phyloP scores from a whole-genome alignment of 345 rosid genomes.

The Eucalyptus sp. region DNA sequence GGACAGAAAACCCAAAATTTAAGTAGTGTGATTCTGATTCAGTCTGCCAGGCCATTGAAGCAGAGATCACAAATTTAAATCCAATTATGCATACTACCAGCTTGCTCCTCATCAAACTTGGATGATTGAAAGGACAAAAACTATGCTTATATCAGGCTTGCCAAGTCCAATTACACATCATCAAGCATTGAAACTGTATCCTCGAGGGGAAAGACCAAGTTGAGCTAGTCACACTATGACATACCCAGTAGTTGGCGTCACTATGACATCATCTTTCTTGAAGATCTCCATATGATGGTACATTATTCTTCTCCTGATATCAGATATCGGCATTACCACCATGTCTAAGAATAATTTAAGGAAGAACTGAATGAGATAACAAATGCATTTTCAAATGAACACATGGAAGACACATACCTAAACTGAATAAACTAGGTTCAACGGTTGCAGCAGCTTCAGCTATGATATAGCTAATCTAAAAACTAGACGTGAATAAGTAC shows the following conservation, averaged over 20 bases:
- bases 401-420: not conserved
- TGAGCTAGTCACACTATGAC: not conserved
- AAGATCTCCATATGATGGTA: conserved; percentile 71
- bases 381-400: not conserved
- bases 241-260: conserved; percentile 82
- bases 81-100: not conserved
- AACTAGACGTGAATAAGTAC: not conserved
- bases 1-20: not conserved
- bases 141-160: not conserved
- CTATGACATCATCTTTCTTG: conserved; percentile 71
- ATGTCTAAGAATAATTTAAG: not conserved
- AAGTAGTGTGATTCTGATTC: not conserved
- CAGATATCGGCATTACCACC: not conserved
- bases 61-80: not conserved
- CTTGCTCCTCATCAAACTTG: not conserved
- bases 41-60: not conserved
- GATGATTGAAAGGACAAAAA: not conserved
- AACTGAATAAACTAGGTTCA: not conserved
- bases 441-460: not conserved
- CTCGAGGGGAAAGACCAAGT: not conserved
- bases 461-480: not conserved
- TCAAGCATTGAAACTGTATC: not conserved
- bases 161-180: not conserved
- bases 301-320: conserved; percentile 70
- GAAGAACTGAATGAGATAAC: not conserved